Conservation (phyloP, 176 grass and related monocot genomes). For the Eragrostis nindensis region DNA sequence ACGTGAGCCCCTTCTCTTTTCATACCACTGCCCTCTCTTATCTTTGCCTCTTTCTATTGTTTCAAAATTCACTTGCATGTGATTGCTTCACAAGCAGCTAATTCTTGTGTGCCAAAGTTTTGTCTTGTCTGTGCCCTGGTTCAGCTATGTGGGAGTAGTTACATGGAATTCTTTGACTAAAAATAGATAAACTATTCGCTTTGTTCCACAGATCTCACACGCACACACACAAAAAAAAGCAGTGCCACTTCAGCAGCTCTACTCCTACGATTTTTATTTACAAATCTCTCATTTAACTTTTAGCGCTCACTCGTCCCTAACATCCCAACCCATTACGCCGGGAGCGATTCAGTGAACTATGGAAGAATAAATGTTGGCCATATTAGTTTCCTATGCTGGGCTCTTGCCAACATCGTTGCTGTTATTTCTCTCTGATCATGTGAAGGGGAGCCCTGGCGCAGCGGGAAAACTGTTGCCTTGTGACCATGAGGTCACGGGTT, state of each 20-base stretch:
- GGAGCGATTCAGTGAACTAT: not conserved
- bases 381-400: not conserved
- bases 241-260: not conserved
- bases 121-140: not conserved
- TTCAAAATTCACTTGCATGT: not conserved
- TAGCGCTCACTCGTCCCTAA: not conserved
- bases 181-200: not conserved
- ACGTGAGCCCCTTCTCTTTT: conserved; percentile 43
- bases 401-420: not conserved
- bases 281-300: not conserved
- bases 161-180: not conserved
- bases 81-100: not conserved
- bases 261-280: not conserved
- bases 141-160: not conserved
- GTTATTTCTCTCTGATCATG: not conserved
- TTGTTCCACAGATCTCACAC: not conserved
- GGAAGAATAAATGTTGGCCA: not conserved
- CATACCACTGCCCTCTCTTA: not conserved
- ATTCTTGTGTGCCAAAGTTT: not conserved
- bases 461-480: too few species aligned
- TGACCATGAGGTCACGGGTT: too few species aligned
- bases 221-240: too few species aligned
- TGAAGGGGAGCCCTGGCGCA: too few species aligned
- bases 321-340: too few species aligned
- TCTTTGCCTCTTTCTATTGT: not conserved